Base-by-base conservation (phyloP, 306 rosid genomes). In the Sophora flavescens region DNA sequence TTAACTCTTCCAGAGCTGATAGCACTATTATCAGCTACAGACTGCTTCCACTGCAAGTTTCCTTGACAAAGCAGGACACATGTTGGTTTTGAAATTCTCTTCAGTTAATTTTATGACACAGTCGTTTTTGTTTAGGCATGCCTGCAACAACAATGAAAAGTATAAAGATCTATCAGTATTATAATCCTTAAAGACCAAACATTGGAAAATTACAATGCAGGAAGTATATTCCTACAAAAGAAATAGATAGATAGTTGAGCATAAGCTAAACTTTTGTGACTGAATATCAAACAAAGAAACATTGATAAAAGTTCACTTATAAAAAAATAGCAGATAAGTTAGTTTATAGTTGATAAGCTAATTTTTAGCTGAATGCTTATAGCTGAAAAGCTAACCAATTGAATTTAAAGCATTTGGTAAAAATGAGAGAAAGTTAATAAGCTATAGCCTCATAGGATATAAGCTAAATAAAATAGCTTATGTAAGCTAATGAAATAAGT, bases 41-140 rank as follows among this genome's bases (percentile, higher is more conserved):
- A 81, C 78, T 1, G 89, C 95, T 86, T 94, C 93, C 48, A 89
- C 93, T 6, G 96, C 98, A 76, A 91, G 93, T 87, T 87, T 94
- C 91, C 83, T 86, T 2, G 86, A 71, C 58, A 71, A 79, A 54
- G 68, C 75, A 28, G 79, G 58, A 65, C 97, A 90, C 79, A 80
- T 52, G 82, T 77, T 78, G 78, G 30, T 79, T 6, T 79, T 79
- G 83, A 90, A 91, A 45, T 81, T 88, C 76, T 86, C 91, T 70
- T 81, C 88, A 44, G 53, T 80, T 82, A 90, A 22, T 77, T 85
- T 85, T 71, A 91, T 44, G 64, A 78, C 85, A 81, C 96, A 89
- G 15, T 87, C 83, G 15, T 79, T 87, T 81, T 91, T 86, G 74
- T 89, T 85, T 36, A 91, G 82, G 80, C 97, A 86, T 4, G 80